Evolutionary conservation across 2,329 filamentous ascomycete genomes (phyloP).

Genomic region (Ophiostoma tasmaniense): DNA sequence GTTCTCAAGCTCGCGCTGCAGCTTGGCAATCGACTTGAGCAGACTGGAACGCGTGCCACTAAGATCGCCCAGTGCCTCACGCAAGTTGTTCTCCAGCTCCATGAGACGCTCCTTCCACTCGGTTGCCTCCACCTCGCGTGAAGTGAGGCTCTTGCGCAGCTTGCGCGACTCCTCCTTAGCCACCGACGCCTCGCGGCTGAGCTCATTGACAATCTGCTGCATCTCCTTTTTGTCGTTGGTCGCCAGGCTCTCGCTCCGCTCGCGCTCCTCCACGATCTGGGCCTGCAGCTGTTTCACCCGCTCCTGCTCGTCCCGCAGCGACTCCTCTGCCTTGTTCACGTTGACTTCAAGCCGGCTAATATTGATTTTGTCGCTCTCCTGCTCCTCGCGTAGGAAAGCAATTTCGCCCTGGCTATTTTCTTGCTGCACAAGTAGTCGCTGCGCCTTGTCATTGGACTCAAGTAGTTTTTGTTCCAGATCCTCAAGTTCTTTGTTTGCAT

Average conservation of each 20-base stretch:
- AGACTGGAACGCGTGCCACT: slow-evolving; percentile 79
- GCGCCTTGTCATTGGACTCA: slow-evolving; percentile 79
- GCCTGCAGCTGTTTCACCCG: slow-evolving; percentile 62
- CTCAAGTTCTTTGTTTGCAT: slow-evolving; percentile 80
- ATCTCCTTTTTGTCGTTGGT: slow-evolving; percentile 90
- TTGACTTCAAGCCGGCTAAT: slow-evolving; percentile 88
- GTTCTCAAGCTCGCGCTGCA: slow-evolving; percentile 80
- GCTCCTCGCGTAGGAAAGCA: slow-evolving; percentile 89
- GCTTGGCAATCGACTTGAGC: slow-evolving; percentile 74
- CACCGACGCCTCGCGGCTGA: slow-evolving; percentile 72
- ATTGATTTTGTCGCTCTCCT: slow-evolving; percentile 95
- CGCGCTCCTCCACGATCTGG: slow-evolving; percentile 68
- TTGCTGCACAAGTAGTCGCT: slow-evolving; percentile 79
- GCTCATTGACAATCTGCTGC: slow-evolving; percentile 84
- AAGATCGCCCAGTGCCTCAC: slow-evolving; percentile 78
- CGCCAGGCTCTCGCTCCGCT: slow-evolving; percentile 79
- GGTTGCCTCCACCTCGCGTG: slow-evolving; percentile 77
- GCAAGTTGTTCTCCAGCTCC: slow-evolving; percentile 81
- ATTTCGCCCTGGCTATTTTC: slow-evolving; percentile 92
- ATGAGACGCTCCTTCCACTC: slow-evolving; percentile 87
- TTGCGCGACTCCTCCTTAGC: slow-evolving; percentile 80
- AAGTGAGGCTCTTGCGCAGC: slow-evolving; percentile 73
- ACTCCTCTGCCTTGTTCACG: slow-evolving; percentile 69
- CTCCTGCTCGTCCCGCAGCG: slow-evolving; percentile 77
- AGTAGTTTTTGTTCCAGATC: slow-evolving; percentile 74